phyloP scores from a whole-genome alignment of 768 basidiomycete species.

The Suillus brevipes region DNA sequence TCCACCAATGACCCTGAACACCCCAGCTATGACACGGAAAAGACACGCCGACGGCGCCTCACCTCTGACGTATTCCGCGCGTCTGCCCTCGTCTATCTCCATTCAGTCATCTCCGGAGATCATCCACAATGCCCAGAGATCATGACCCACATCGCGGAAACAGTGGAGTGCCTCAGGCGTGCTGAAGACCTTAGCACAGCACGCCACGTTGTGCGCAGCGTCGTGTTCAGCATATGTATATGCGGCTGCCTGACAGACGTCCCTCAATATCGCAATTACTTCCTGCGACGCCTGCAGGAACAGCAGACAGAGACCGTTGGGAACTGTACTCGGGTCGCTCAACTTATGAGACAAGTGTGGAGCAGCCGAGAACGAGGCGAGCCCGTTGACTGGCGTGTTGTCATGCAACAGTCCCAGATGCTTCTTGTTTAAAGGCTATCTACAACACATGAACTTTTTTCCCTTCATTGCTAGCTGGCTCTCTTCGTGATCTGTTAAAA shows the following conservation, averaged over 20 bases:
- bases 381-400: constrained; percentile 62
- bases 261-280: constrained; percentile 38
- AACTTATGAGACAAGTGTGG: constrained; percentile 64
- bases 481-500: not conserved
- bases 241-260: constrained; percentile 69
- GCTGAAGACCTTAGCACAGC: constrained; percentile 39
- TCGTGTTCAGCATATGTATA: constrained; percentile 77
- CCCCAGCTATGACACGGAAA: constrained; percentile 3
- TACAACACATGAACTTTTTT: too few relatives aligned
- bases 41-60: constrained; percentile 39
- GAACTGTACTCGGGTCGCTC: constrained; percentile 56
- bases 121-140: constrained; percentile 67
- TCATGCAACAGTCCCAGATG: constrained; percentile 46
- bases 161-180: constrained; percentile 47
- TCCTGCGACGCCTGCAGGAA: constrained; percentile 48
- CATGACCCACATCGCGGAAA: constrained; percentile 52
- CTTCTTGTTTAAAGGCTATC: constrained; percentile 48
- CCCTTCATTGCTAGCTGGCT: not conserved
- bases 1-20: constrained; percentile 6
- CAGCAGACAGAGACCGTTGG: constrained; percentile 59
- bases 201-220: constrained; percentile 68
- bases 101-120: constrained; percentile 75
- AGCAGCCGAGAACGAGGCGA: constrained; percentile 32
- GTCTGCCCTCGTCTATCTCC: constrained; percentile 74
- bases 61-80: constrained; percentile 70